Evolutionary conservation across 768 basidiomycete species (phyloP), one percentile per base, ranked within the genome.

Genomic region (Mrakia hoshinonis): DNA sequence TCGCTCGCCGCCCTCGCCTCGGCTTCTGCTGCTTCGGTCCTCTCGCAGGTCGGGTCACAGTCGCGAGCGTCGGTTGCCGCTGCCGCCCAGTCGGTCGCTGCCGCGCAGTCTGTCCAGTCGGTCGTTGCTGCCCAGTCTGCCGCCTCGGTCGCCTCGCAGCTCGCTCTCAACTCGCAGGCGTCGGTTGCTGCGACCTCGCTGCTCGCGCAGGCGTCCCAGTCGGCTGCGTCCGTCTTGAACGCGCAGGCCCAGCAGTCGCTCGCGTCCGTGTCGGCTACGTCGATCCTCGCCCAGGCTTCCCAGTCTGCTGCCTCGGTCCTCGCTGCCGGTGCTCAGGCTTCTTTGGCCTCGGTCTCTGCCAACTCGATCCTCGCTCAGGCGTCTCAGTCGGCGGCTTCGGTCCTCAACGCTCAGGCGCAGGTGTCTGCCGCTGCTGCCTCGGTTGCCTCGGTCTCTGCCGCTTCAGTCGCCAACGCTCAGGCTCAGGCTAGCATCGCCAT

Each of bases 351-450:
- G 24, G 38, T 46, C 26, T 12, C n/a, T n/a, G 63, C 46, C 36
- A 9, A n/a, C n/a, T n/a, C n/a, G n/a, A n/a, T n/a, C n/a, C n/a
- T n/a, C n/a, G n/a, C 46, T 11, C 63, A 64, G 46, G 38, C 24
- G 11, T 43, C 54, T 36, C 29, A 24, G 11, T 13, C 49, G 4
- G 67, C 43, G 6, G 48, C 67, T 13, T 51, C 52, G 6, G 48
- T 38, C 12, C 12, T 11, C 47, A 22, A 11, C 22, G 47, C 47
- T 48, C 12, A 11, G 10, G 11, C n/a, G n/a, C n/a, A n/a, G n/a
- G n/a, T 24, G 11, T 11, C 55, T 48, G 65, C 65, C 65, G 48
- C 65, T 10, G 65, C 51, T 29, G 65, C 65, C 43, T 67, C 66
- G 29, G 49, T 67, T 48, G 34, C 36, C 15, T 6, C 64, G 10